Base-by-base conservation (phyloP, 495 filamentous ascomycete species). In the Tuber indicum region DNA sequence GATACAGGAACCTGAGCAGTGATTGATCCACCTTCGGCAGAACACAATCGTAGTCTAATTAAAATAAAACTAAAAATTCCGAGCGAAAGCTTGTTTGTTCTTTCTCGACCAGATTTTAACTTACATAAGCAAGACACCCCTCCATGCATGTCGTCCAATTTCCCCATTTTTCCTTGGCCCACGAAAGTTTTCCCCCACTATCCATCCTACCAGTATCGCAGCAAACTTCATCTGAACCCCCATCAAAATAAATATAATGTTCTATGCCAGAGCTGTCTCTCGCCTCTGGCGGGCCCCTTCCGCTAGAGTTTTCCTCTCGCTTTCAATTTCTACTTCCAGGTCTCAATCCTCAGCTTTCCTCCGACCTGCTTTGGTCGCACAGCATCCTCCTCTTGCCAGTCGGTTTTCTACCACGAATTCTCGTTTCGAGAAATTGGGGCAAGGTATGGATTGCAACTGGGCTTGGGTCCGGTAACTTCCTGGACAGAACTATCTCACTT, bases 371-470 rank as follows among this genome's bases (percentile, higher is more conserved):
- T 7, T 72, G 58, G 36, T 52, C 62, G 41, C 8, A 19, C 71
- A 74, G 46, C 66, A 32, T 17, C 77, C 81, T 49, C 36, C 62
- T 41, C 62, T 82, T n/a, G 72, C 49, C 58, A 70, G 75, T 19
- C 62, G 58, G 46, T 83, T 83, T 46, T 83, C 82, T 21, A 81
- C 82, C n/a, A 70, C 76, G 8, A 45, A 73, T 23, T 66, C 62
- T 71, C 19, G n/a, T 26, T 72, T 79, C 58, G 76, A 81, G 49
- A 80, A 83, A 41, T 69, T 81, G 47, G 81, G 81, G 43, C 75
- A 75, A 72, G 81, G 89, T 90, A 23, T 81, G 88, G 52, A 0
- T 43, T 44, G 26, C 49, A 1, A 23, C 8, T 70, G 12, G 49
- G 71, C 32, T 69, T 69, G 42, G 19, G 19, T 39, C 3, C 21